Base-by-base conservation (phyloP, 495 filamentous ascomycete species). In the Xylona heveae region DNA sequence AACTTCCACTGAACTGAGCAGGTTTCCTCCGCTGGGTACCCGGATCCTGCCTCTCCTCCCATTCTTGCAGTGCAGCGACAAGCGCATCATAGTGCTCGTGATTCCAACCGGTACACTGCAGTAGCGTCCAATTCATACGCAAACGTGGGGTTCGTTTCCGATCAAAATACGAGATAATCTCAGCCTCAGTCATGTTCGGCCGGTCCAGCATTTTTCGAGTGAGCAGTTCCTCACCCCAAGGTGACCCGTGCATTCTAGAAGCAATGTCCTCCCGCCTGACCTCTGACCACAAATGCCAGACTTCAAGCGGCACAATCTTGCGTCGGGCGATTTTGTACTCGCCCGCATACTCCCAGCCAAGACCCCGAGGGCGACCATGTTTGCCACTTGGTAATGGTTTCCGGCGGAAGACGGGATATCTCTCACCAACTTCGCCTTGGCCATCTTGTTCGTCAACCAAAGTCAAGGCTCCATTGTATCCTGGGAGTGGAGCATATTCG, bases 301-400 rank as follows among this genome's bases (percentile, higher is more conserved):
- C 12, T 5, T 10, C 13, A 5, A 28, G 10, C 19, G 34, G 34
- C 12, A 37, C n/a, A 13, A 16, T 14, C 5, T 19, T 9, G 9
- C 27, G 4, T 17, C 16, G 15, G 2, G 21, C 34, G 19, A 22
- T 18, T 15, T 20, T 16, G 19, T 37, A 37, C 34, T 31, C 27
- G 9, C 34, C 34, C 12, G 24, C 30, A 17, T 37, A 37, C 13
- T 31, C 25, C 34, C 34, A 37, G 10, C 26, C 14, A n/a, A 9
- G 8, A 6, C 25, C 15, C 10, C 20, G 12, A n/a, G n/a, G n/a
- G n/a, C n/a, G n/a, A n/a, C n/a, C n/a, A n/a, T n/a, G n/a, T n/a
- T n/a, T n/a, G n/a, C n/a, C n/a, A n/a, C n/a, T n/a, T n/a, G n/a
- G n/a, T n/a, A n/a, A n/a, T n/a, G n/a, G n/a, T 15, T 17, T 37